Evolutionary conservation across 371 early-diverging fungal species (phyloP), one percentile per base, ranked within the genome.

Genomic region (Rhizopus arrhizus): DNA sequence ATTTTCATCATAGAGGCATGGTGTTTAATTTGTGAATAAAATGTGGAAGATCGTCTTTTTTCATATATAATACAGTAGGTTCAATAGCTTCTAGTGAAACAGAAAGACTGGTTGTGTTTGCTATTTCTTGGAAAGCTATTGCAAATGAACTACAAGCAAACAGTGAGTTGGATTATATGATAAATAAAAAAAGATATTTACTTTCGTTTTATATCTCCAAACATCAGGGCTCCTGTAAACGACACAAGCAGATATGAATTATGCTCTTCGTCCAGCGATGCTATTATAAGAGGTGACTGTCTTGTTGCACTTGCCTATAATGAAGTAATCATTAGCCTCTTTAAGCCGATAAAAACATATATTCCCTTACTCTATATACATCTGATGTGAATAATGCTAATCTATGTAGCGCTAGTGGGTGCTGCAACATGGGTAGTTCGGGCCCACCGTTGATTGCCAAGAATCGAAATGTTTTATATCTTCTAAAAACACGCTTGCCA

Each of bases 341-440:
- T 0, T 13, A 43, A 43, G n/a, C 8, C 5, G 8, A 16, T 4
- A 53, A 41, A 48, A 22, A 49, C 6, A 48, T 11, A 3, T 35
- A n/a, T 55, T 8, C 53, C 53, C 48, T 64, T 82, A 88, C 95
- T 69, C 91, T 76, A 66, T 85, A 81, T 1, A 92, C 89, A 61
- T 91, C 90, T 55, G 88, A 84, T 33, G 95, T 64, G 55, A 95
- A 95, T 45, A 85, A 72, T 3, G 89, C 92, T 12, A 96, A 70
- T 66, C 90, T 86, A 15, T 82, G 68, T 22, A 94, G 73, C 0
- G 87, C 79, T 12, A 84, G 62, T 16, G 88, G 85, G 53, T 87
- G 84, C 52, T 80, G 82, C 56, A 88, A 88, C 11, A 86, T 58
- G 0, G 79, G 63, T 31, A 85, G 36, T 36, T 84, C 81, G 0